Conservation (phyloP, 2,329 filamentous ascomycete species). For the Trichophaea hybrida region DNA sequence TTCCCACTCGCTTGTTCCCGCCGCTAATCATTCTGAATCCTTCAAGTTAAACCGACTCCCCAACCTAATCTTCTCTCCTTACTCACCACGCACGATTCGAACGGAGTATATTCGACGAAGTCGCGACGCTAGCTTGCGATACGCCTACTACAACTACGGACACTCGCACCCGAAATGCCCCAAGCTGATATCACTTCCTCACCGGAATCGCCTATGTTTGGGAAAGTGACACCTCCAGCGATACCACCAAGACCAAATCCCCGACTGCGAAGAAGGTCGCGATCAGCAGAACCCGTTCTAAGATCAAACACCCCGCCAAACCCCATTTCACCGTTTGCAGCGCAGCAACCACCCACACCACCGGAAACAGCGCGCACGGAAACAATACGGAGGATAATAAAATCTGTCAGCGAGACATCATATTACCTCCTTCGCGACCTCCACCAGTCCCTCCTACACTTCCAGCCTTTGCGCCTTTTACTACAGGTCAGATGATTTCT, state of each 20-base stretch:
- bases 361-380: neutral
- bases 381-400: neutral
- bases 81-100: neutral
- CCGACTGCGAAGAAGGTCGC: neutral
- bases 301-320: neutral
- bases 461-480: neutral
- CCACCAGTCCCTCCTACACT: neutral
- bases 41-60: neutral
- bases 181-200: neutral
- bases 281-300: neutral
- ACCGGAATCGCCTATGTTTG: neutral
- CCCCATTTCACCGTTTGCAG: neutral
- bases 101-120: neutral
- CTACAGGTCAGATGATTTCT: neutral
- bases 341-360: neutral
- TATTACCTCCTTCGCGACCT: neutral
- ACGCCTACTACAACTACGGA: neutral
- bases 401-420: neutral
- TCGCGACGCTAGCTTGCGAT: neutral
- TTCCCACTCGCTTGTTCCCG: slow-evolving; percentile 3
- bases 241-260: neutral
- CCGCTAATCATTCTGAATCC: neutral
- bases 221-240: neutral
- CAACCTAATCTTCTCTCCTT: neutral
- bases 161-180: neutral